phyloP scores from a whole-genome alignment of 164 flowering plant genomes.

The Macadamia tetraphylla region DNA sequence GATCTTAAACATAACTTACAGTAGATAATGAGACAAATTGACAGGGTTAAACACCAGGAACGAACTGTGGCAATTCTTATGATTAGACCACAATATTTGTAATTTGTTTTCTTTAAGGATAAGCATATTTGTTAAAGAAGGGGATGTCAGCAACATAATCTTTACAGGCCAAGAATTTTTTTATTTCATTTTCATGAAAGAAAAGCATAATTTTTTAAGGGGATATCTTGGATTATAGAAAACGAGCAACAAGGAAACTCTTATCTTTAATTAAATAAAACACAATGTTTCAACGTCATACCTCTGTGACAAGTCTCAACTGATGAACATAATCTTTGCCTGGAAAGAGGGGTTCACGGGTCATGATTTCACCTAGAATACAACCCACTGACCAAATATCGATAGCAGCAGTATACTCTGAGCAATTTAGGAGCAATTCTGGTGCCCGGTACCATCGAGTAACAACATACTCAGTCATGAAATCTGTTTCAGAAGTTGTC shows the following conservation, averaged over 20 bases:
- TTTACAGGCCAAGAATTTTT: too few species aligned
- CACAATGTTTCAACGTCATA: neutral
- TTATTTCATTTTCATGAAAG: too few species aligned
- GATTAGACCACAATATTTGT: neutral
- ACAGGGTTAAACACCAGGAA: too few species aligned
- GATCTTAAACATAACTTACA: too few species aligned
- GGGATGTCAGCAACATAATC: too few species aligned
- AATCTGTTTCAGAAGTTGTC: neutral
- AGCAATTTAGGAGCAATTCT: neutral
- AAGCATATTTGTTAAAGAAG: neutral
- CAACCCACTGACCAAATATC: constrained; percentile 2
- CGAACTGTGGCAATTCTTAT: too few species aligned
- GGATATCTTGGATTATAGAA: neutral
- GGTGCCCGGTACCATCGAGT: neutral
- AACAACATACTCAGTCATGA: neutral
- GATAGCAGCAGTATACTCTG: neutral
- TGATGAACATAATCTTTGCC: constrained; percentile 2
- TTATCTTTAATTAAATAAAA: neutral
- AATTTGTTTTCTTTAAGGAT: too few species aligned
- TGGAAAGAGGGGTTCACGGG: neutral
- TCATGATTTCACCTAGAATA: neutral
- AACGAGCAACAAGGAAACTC: neutral
- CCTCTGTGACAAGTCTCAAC: neutral
- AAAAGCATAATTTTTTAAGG: neutral
- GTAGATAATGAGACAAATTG: too few species aligned